phyloP scores from a whole-genome alignment of 805 yeast species.

The Candida chilensis region DNA sequence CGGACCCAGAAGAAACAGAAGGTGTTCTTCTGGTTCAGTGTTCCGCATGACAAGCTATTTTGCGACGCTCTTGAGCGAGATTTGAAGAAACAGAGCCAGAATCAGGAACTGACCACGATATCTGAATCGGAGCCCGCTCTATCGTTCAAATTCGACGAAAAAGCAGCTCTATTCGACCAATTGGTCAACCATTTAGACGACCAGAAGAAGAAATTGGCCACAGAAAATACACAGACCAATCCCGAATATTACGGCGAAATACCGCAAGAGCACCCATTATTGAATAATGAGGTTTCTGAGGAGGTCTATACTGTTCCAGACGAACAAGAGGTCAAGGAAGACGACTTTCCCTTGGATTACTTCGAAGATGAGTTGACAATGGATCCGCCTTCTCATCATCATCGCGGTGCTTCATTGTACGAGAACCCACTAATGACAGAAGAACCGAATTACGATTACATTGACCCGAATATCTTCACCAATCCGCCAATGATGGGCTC shows the following conservation, averaged over 20 bases:
- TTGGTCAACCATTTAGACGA: conserved; percentile 31
- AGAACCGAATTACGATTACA: too few species aligned
- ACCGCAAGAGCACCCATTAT: neutral
- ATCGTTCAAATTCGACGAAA: conserved; percentile 59
- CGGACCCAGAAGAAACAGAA: conserved; percentile 96
- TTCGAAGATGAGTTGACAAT: conserved; percentile 22
- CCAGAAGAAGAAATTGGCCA: conserved; percentile 9
- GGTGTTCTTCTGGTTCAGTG: conserved; percentile 94
- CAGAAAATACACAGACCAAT: neutral
- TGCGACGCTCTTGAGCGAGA: conserved; percentile 92
- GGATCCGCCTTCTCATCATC: conserved; percentile 3
- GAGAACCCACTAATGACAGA: too few species aligned
- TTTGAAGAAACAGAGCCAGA: conserved; percentile 60
- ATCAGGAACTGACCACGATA: conserved; percentile 61
- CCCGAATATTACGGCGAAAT: neutral
- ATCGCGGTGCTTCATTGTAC: too few species aligned
- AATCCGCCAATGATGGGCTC: too few species aligned
- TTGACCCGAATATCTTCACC: too few species aligned
- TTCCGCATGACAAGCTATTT: conserved; percentile 87
- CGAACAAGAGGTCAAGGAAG: conserved; percentile 32
- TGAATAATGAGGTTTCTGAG: conserved; percentile 1
- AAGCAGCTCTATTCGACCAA: conserved; percentile 44
- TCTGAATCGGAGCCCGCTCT: conserved; percentile 73
- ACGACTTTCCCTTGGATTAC: conserved; percentile 68
- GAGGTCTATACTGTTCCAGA: too few species aligned